Evolutionary conservation across 2,329 filamentous ascomycete genomes (phyloP).

Genomic region (Alternaria arborescens): DNA sequence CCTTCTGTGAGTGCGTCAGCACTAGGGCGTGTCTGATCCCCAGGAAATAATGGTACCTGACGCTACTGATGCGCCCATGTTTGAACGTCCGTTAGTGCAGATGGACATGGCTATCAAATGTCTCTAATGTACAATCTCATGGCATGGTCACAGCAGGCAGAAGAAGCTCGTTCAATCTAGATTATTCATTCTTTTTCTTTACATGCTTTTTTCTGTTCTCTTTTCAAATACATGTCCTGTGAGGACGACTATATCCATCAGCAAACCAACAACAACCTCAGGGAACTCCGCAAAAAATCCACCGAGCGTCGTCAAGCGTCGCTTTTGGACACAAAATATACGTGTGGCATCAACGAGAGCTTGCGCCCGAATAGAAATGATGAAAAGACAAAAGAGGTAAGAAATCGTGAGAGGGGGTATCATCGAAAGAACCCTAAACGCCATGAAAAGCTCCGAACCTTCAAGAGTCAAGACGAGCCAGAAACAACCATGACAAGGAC

Average conservation of each 20-base stretch:
- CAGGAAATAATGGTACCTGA: constrained; percentile 1
- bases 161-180: neutral
- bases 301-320: neutral
- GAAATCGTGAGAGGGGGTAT: constrained; percentile 35
- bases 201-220: constrained; percentile 23
- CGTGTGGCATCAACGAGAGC: neutral
- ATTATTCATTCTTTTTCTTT: constrained; percentile 22
- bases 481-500: constrained; percentile 19
- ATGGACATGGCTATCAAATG: neutral
- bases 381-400: constrained; percentile 18
- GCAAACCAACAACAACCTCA: constrained; percentile 11
- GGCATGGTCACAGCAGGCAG: neutral
- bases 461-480: constrained; percentile 22
- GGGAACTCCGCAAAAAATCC: constrained; percentile 1
- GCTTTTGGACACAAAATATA: neutral
- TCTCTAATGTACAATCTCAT: neutral
- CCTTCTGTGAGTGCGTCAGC: neutral
- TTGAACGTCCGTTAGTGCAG: neutral
- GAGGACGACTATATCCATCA: constrained; percentile 12
- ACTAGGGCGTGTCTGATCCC: neutral
- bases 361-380: constrained; percentile 4
- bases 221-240: constrained; percentile 12
- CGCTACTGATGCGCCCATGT: neutral
- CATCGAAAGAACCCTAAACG: constrained; percentile 31
- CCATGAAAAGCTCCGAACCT: constrained; percentile 19